Evolutionary conservation across 2,329 filamentous ascomycete genomes (phyloP).

Genomic region (Knufia petricola): DNA sequence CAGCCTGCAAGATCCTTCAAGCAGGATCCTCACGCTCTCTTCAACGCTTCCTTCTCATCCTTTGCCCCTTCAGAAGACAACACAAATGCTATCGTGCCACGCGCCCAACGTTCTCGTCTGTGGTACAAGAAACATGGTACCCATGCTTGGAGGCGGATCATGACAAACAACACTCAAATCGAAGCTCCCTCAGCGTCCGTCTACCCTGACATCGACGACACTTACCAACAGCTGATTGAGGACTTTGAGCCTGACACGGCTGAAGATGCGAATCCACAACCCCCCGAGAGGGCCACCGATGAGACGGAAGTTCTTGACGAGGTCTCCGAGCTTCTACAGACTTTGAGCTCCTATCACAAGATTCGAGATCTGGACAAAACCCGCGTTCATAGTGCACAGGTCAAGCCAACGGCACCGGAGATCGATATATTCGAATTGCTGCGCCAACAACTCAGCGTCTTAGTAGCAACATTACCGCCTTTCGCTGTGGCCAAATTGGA

Average conservation of each 20-base stretch:
- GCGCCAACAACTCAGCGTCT: slow-evolving; percentile 62
- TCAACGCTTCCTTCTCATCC: slow-evolving; percentile 39
- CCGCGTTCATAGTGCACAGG: slow-evolving; percentile 26
- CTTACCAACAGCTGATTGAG: slow-evolving; percentile 35
- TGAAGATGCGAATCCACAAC: slow-evolving; percentile 20
- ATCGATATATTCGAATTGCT: slow-evolving; percentile 58
- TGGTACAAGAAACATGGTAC: slow-evolving; percentile 35
- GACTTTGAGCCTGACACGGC: slow-evolving; percentile 31
- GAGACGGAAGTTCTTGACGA: slow-evolving; percentile 45
- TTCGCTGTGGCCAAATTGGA: slow-evolving; percentile 80
- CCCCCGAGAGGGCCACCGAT: slow-evolving; percentile 34
- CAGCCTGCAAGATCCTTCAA: slow-evolving; percentile 6
- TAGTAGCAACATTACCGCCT: slow-evolving; percentile 68
- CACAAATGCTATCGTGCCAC: slow-evolving; percentile 33
- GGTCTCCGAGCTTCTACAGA: slow-evolving; percentile 52
- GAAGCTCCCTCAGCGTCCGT: slow-evolving; percentile 22
- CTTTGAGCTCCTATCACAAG: slow-evolving; percentile 52
- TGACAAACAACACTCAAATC: slow-evolving; percentile 16
- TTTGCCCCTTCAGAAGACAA: slow-evolving; percentile 41
- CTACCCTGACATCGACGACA: slow-evolving; percentile 27
- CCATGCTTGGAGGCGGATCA: slow-evolving; percentile 10
- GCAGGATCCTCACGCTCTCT: slow-evolving; percentile 24
- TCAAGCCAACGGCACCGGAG: slow-evolving; percentile 47
- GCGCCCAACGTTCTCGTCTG: slow-evolving; percentile 33
- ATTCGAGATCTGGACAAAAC: slow-evolving; percentile 43